Evolutionary conservation across 1,284 basidiomycete genomes (phyloP).

Genomic region (Athelia psychrophila): DNA sequence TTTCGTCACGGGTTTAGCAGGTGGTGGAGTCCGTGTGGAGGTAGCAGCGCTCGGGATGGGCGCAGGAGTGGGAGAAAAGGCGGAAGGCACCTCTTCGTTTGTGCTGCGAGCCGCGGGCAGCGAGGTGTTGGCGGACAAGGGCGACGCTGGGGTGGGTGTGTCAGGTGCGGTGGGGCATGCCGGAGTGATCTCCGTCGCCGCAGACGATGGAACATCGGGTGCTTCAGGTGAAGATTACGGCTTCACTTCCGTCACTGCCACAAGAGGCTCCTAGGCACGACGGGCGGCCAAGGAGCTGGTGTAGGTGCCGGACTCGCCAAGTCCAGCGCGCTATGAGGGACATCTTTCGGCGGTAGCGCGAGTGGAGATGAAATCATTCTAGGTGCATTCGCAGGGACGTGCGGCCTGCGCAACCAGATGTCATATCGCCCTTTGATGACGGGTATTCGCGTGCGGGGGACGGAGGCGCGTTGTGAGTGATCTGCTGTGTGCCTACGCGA

Average conservation of each 20-base stretch:
- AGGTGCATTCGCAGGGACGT: slow-evolving; percentile 56
- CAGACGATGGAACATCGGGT: slow-evolving; percentile 32
- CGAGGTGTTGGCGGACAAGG: slow-evolving; percentile 59
- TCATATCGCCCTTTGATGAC: slow-evolving; percentile 36
- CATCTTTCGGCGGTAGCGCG: slow-evolving; percentile 53
- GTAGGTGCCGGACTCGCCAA: slow-evolving; percentile 46
- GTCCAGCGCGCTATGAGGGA: slow-evolving; percentile 51
- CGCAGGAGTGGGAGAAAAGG: slow-evolving; percentile 12
- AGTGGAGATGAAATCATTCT: slow-evolving; percentile 63
- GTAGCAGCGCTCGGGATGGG: slow-evolving; percentile 17
- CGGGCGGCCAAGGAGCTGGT: slow-evolving; percentile 19
- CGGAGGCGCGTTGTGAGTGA: neutral
- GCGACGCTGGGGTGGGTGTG: slow-evolving; percentile 52
- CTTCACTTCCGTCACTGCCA: neutral
- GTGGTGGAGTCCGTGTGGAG: slow-evolving; percentile 23
- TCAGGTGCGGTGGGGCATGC: slow-evolving; percentile 39
- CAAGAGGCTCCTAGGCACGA: neutral
- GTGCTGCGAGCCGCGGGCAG: slow-evolving; percentile 30
- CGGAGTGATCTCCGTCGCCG: slow-evolving; percentile 34
- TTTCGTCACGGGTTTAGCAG: slow-evolving; percentile 22
- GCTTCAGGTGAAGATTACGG: slow-evolving; percentile 12
- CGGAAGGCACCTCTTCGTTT: slow-evolving; percentile 13
- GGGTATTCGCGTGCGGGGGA: neutral
- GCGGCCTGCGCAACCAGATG: slow-evolving; percentile 66
- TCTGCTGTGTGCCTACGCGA: neutral